Conservation (phyloP, 2,329 filamentous ascomycete genomes). For the Didymella pomorum region DNA sequence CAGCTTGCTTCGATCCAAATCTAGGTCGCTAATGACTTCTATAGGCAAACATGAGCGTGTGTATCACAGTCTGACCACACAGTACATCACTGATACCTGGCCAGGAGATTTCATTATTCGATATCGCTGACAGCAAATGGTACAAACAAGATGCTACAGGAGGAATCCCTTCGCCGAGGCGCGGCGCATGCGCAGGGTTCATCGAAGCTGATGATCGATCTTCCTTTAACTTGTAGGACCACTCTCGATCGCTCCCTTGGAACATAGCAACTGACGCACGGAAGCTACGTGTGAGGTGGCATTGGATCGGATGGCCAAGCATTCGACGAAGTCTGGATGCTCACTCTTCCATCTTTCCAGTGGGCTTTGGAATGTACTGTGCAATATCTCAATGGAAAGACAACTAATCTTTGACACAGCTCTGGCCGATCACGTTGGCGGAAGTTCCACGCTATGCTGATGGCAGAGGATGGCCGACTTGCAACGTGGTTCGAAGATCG, state of each 20-base stretch:
- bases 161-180: slow-evolving; percentile 55
- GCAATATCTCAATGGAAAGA: too few species aligned
- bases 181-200: neutral
- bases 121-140: slow-evolving; percentile 65
- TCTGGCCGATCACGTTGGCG: too few species aligned
- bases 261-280: too few species aligned
- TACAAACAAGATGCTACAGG: slow-evolving; percentile 65
- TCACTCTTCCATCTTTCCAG: slow-evolving; percentile 66
- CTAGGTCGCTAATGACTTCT: too few species aligned
- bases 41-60: slow-evolving; percentile 25
- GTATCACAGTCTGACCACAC: neutral
- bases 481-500: slow-evolving; percentile 61
- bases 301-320: slow-evolving; percentile 57
- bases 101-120: slow-evolving; percentile 60
- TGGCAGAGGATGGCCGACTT: slow-evolving; percentile 58
- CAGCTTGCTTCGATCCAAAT: too few species aligned
- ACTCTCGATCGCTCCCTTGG: too few species aligned
- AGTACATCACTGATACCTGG: too few species aligned
- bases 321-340: slow-evolving; percentile 67
- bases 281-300: slow-evolving; percentile 67
- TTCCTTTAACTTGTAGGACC: neutral
- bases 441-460: slow-evolving; percentile 30
- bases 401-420: too few species aligned
- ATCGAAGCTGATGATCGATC: neutral
- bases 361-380: slow-evolving; percentile 64